Percentiles rank a stretch among this genome's conserved stretches.
These are phyloP conservation scores for Diutina sp. DNA, from an alignment of 1,139 yeast species.

Conservation along the genomic window DNA sequence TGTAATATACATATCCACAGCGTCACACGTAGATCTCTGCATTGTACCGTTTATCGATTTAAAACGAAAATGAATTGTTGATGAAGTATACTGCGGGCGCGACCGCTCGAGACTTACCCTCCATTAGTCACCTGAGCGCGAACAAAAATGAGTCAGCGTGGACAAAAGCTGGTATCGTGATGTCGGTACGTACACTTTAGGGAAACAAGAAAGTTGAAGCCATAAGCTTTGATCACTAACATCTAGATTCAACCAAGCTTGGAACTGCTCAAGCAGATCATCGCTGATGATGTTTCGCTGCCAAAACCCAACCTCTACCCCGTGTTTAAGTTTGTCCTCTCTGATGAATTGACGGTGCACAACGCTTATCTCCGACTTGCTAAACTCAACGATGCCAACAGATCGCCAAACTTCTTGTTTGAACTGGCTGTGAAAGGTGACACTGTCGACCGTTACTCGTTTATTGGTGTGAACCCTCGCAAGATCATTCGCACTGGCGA, in stretches of 20 bases:
- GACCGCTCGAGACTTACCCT: background rate
- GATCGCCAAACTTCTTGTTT: slow-evolving; percentile 64
- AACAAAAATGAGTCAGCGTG: background rate
- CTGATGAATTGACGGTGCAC: slow-evolving; percentile 78
- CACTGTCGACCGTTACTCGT: slow-evolving; percentile 78
- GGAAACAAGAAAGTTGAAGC: background rate
- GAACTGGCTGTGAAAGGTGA: slow-evolving; percentile 89
- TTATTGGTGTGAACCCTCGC: slow-evolving; percentile 77
- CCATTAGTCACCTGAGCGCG: background rate
- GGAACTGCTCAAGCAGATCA: background rate
- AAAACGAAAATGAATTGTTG: background rate
- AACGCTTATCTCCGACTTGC: slow-evolving; percentile 80
- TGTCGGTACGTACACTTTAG: background rate
- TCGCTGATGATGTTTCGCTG: background rate
- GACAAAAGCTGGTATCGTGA: background rate
- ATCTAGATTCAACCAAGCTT: slow-evolving; percentile 1
- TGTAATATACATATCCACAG: too few relatives aligned
- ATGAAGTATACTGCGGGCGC: background rate
- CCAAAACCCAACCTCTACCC: slow-evolving; percentile 56
- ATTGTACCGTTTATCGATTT: too few relatives aligned
- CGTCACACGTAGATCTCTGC: too few relatives aligned
- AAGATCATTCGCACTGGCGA: slow-evolving; percentile 75
- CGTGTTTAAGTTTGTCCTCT: slow-evolving; percentile 58
- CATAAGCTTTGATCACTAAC: background rate
- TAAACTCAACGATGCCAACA: slow-evolving; percentile 45